Evolutionary conservation across 1,139 yeast species (phyloP).

Genomic region (Diutina scorzettiae): DNA sequence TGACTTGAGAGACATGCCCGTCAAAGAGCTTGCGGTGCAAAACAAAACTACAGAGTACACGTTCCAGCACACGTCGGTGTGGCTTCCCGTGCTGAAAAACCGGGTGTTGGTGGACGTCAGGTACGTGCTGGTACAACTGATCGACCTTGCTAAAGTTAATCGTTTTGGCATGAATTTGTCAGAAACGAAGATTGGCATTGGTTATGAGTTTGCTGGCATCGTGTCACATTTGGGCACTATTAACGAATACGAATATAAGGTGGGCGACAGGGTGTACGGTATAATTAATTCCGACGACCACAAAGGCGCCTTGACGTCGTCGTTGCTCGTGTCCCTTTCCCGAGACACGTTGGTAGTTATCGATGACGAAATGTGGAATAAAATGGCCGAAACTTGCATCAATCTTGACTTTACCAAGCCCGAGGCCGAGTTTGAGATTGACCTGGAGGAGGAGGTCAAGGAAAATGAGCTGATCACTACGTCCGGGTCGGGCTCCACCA

Average conservation of each 20-base stretch:
- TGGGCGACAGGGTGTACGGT: conserved; percentile 29
- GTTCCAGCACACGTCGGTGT: conserved; percentile 29
- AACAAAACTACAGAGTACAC: conserved; percentile 32
- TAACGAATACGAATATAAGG: conserved; percentile 13
- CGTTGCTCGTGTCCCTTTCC: conserved; percentile 22
- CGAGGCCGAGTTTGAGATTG: background rate
- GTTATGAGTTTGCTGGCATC: conserved; percentile 30
- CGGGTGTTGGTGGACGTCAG: conserved; percentile 26
- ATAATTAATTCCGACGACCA: conserved; percentile 21
- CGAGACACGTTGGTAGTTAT: conserved; percentile 19
- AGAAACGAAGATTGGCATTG: conserved; percentile 28
- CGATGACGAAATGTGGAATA: conserved; percentile 7
- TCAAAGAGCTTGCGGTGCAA: conserved; percentile 30
- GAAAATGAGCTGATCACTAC: background rate
- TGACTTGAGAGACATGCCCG: conserved; percentile 16
- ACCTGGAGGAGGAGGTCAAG: background rate
- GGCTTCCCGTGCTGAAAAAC: conserved; percentile 22
- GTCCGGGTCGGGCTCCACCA: background rate
- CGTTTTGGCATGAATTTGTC: conserved; percentile 26
- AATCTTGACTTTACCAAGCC: background rate
- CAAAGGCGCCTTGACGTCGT: conserved; percentile 28
- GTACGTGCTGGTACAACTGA: conserved; percentile 27
- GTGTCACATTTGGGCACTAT: conserved; percentile 22
- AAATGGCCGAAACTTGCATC: conserved; percentile 7
- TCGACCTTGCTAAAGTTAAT: conserved; percentile 27